Evolutionary conservation across 2,329 filamentous ascomycete genomes (phyloP).

Genomic region (Amauroascus verrucosus): DNA sequence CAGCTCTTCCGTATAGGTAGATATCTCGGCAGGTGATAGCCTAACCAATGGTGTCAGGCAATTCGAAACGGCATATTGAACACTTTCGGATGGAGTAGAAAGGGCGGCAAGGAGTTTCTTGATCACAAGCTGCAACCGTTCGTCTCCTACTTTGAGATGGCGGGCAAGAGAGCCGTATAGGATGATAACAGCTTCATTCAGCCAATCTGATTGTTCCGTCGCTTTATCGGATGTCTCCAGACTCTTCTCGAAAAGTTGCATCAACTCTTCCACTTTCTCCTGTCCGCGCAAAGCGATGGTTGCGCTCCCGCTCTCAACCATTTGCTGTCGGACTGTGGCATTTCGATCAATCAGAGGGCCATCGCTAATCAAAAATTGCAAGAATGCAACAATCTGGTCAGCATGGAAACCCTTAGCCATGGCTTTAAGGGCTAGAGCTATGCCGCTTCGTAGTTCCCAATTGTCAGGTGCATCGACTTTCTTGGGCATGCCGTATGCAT

Average conservation of each 20-base stretch:
- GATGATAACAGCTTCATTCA: conserved; percentile 95
- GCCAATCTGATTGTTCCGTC: conserved; percentile 70
- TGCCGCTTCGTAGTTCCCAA: conserved; percentile 84
- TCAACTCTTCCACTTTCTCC: conserved; percentile 72
- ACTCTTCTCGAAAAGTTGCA: conserved; percentile 81
- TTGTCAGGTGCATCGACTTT: conserved; percentile 80
- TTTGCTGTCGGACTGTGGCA: conserved; percentile 66
- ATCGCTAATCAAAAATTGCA: conserved; percentile 73
- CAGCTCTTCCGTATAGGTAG: conserved; percentile 69
- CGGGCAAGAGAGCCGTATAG: conserved; percentile 89
- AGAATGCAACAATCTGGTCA: conserved; percentile 61
- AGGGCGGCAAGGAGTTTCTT: conserved; percentile 76
- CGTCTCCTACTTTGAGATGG: conserved; percentile 74
- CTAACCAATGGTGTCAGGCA: conserved; percentile 86
- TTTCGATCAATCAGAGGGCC: conserved; percentile 81
- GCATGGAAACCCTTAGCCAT: conserved; percentile 61
- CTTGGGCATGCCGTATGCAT: conserved; percentile 88
- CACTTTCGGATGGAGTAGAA: conserved; percentile 88
- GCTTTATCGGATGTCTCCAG: conserved; percentile 77
- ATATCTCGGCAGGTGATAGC: conserved; percentile 65
- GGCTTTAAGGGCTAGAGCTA: conserved; percentile 77
- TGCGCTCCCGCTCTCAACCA: conserved; percentile 79
- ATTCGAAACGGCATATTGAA: conserved; percentile 91
- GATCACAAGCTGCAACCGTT: conserved; percentile 78
- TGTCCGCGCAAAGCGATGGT: conserved; percentile 76